Base-by-base conservation (phyloP, 352 stramenopile species). In the Phytophthora meadii region DNA sequence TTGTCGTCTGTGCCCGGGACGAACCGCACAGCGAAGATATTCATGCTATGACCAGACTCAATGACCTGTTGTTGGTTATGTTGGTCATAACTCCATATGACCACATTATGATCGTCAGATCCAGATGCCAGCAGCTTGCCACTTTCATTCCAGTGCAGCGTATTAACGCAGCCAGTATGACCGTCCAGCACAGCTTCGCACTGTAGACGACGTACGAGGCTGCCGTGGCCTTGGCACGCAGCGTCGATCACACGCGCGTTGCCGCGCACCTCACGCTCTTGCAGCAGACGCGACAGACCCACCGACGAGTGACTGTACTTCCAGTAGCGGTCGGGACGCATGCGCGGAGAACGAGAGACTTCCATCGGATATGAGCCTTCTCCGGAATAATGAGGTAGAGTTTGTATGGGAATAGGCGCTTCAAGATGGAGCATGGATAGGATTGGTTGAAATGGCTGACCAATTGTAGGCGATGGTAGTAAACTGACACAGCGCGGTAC, bases 1-100 rank as follows among this genome's bases (percentile, higher is more conserved):
- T 95, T 79, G 70, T 93, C 82, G 65, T 93, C 84, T 1, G 84
- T 92, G 45, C 76, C 76, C 2, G 85, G 84, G 50, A 97, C 79
- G 65, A 97, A 95, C 65, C 87, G 89, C 11, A 95, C 86, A 5
- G 84, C 84, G 65, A 97, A 97, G 50, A 97, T 95, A 61, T 97
- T 97, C 59, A 89, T 75, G 0, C 61, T 64, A 64, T 97, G 89
- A 19, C 82, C 87, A 0, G 90, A 93, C 9, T 80, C 67, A 53
- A 97, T 95, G 39, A 72, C 53, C 27, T 89, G 69, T 12, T 74
- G 70, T 50, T 72, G 62, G 63, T 76, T 76, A 28, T 77, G 74
- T 25, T 76, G 76, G 37, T 70, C 65, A 64, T 95, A 94, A 54
- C 91, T 86, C 88, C 89, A 97, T 15, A 97, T 51, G 19, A 93